phyloP scores from a whole-genome alignment of 1,139 yeast species.

The Geotrichum klebahnii region DNA sequence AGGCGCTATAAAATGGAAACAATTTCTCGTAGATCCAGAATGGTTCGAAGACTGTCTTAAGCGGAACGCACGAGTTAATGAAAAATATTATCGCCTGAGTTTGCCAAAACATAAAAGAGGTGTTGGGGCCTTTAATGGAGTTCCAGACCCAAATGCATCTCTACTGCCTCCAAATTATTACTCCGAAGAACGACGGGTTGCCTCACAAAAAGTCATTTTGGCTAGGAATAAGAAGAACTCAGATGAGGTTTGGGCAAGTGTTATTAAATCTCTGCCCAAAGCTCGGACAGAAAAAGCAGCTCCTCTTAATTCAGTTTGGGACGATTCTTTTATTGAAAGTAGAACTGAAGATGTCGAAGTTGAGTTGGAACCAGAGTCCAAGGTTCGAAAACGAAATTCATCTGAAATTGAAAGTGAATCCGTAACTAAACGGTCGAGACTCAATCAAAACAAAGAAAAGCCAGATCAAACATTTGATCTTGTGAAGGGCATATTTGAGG shows the following conservation, averaged over 20 bases:
- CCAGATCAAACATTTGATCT: constrained; percentile 6
- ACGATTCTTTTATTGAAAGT: not conserved
- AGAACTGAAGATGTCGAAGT: not conserved
- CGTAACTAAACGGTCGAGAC: not conserved
- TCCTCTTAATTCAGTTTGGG: constrained; percentile 11
- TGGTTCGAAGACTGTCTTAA: constrained; percentile 66
- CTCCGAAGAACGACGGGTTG: constrained; percentile 18
- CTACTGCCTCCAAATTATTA: constrained; percentile 14
- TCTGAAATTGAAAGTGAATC: not conserved
- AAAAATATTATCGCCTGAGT: constrained; percentile 45
- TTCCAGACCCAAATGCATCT: constrained; percentile 16
- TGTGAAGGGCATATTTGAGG: constrained; percentile 27
- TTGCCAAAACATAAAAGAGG: constrained; percentile 42
- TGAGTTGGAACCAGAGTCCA: not conserved
- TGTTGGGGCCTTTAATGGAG: constrained; percentile 50
- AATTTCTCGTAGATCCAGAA: constrained; percentile 66
- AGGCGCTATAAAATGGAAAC: constrained; percentile 63
- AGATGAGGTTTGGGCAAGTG: constrained; percentile 29
- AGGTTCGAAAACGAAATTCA: not conserved
- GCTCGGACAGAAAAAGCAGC: not conserved
- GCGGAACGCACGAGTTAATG: constrained; percentile 57
- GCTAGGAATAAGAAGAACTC: constrained; percentile 24
- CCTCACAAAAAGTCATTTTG: constrained; percentile 13
- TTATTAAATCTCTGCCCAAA: constrained; percentile 23
- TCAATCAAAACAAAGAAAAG: constrained; percentile 1